Base-by-base conservation (phyloP, 768 basidiomycete species). In the Phanerochaete sordida region DNA sequence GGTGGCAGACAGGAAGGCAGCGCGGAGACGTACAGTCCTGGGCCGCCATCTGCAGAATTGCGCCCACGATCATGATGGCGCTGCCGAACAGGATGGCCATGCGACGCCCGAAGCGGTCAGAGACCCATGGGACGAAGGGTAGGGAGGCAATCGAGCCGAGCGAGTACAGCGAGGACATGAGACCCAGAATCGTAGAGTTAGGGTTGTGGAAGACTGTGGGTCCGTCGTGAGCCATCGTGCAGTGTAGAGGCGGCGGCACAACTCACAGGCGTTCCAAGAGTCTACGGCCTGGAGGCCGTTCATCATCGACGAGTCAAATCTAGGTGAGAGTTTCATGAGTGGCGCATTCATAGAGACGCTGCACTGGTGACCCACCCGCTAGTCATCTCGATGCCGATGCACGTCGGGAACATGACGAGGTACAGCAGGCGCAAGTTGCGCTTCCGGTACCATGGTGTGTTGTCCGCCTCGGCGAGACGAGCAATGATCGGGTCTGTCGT, bases 341-440 rank as follows among this genome's bases (percentile, higher is more conserved):
- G 26, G n/a, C 19, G 7, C 21, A 3, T 16, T 15, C 11, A 16
- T 7, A 15, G 2, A 27, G 31, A 19, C 11, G 27, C 60, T 33
- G 57, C 54, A 26, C 53, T 57, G 24, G 49, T 47, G 9, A 70
- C 76, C 54, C 62, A 83, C 80, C 83, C 83, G 66, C 80, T 81
- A 1, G 84, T 84, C 79, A 84, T 84, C 70, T 85, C 84, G 16
- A 84, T 82, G 24, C 84, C 84, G 28, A 84, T 79, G 61, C 82
- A 83, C 39, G 84, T 82, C 15, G 84, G 85, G 61, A 86, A 72
- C 69, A 86, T 75, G 51, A 86, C 49, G 26, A 87, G 59, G 69
- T 87, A 87, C 45, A 86, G 63, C 24, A 75, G 35, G 23, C 84
- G 73, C 60, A 88, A 71, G 62, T 87, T 87, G 1, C 75, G 84